Base-by-base conservation (phyloP, 352 stramenopile genomes). In the Globisporangium canariense region DNA sequence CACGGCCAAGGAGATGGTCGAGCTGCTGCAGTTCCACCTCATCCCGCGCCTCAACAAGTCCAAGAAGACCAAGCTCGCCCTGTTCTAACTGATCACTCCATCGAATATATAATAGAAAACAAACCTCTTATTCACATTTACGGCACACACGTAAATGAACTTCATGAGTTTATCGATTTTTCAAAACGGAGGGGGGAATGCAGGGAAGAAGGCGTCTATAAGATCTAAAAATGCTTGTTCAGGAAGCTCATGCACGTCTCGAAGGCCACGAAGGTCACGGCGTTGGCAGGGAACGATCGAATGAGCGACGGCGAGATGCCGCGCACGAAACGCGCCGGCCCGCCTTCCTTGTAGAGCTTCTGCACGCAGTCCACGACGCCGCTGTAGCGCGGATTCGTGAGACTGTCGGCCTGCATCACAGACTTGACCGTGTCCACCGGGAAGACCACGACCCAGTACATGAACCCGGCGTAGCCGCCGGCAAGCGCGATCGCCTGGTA, bases 221-320 rank as follows among this genome's bases (percentile, higher is more conserved):
- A n/a, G 41, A 51, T 64, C 68, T 74, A 93, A 76, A 90, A 93
- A 57, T 81, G 66, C 68, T 88, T 65, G 64, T 93, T 83, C 38
- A 93, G 66, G 57, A 83, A 86, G 61, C 82, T 91, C 71, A 93
- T 69, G 62, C 76, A 86, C 53, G 81, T 93, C 68, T 94, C 86
- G 54, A 93, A 94, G 16, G 83, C 85, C 13, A 94, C 82, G 66
- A 93, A 94, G 55, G 85, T 92, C 66, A 93, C 82, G n/a, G 83
- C 86, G 58, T 94, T 93, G 4, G 85, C 82, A 22, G 86, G 86
- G 63, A 94, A 93, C 40, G 86, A 74, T 32, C 86, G 82, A 5
- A 94, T 50, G 16, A 94, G 71, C 45, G 83, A 90, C 46, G 86
- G 84, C 45, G 83, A 87, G 50, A 94, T 91, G 38, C 86, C 86